Base-by-base conservation (phyloP, 169 alveolate genomes). In the Theileria parva region DNA sequence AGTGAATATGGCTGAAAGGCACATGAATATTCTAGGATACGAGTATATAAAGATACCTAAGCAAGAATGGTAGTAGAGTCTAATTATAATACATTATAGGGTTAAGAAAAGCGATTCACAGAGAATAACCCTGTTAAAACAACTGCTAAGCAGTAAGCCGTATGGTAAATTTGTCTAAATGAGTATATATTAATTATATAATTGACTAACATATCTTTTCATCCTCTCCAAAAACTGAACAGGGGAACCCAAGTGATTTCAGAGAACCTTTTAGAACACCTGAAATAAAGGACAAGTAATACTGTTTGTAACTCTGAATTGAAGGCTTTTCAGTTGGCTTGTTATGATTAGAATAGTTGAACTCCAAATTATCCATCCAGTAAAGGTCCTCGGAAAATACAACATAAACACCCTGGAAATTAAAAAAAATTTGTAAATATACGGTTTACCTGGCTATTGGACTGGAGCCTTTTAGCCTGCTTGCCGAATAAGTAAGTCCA, bases 241-340 rank as follows among this genome's bases (percentile, higher is more conserved):
- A 75, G 9, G 83, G 32, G 30, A 85, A 44, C n/a, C 91, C 91
- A 6, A 85, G 75, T 19, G 91, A 78, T 27, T 76, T 85, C 75
- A 85, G 74, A n/a, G 84, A n/a, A 9, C 91, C 91, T 17, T 79
- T 55, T 32, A 85, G 25, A 17, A 85, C 78, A 7, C 91, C 91
- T 4, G 87, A 28, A 1, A 79, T 44, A 17, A 85, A 72, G 34
- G 71, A 64, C 72, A 77, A 75, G 60, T 85, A 85, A 73, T 44
- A 63, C 64, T 37, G 34, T 60, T 63, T 85, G 79, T 72, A 85
- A 21, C 39, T 79, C 15, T 68, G 13, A 23, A 69, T 17, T 21
- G 25, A 60, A 6, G 86, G 44, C 25, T 17, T 21, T 23, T 15
- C 57, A 19, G 69, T 30, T 21, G 15, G 30, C 23, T 63, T 65